Conservation (phyloP, 352 stramenopile species). For the Globisporangium viniferum region DNA sequence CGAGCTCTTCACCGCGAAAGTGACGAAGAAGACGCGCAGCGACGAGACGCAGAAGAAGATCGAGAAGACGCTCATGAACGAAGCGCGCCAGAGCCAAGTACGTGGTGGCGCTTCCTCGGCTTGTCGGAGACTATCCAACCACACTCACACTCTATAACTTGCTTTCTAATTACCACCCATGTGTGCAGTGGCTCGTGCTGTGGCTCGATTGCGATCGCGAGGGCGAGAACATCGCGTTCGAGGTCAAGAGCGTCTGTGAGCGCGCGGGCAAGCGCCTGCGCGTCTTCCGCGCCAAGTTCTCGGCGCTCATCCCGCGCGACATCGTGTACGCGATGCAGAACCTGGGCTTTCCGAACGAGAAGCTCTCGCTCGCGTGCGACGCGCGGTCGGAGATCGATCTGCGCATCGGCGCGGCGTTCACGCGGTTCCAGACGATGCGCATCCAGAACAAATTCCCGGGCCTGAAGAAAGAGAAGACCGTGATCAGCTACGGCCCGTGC, state of each 20-base stretch:
- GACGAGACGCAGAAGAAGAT: slow-evolving; percentile 89
- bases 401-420: slow-evolving; percentile 93
- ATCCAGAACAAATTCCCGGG: slow-evolving; percentile 82
- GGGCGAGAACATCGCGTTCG: slow-evolving; percentile 99
- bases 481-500: slow-evolving; percentile 99
- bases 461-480: slow-evolving; percentile 68
- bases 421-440: slow-evolving; percentile 94
- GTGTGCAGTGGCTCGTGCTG: slow-evolving; percentile 85
- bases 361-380: slow-evolving; percentile 82
- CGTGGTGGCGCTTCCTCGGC: neutral
- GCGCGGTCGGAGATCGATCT: slow-evolving; percentile 95
- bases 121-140: neutral
- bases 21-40: slow-evolving; percentile 78
- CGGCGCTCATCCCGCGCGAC: slow-evolving; percentile 89
- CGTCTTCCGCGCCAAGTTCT: slow-evolving; percentile 91
- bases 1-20: slow-evolving; percentile 91
- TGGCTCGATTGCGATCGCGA: slow-evolving; percentile 99
- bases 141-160: neutral
- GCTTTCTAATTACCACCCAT: slow-evolving; percentile 1
- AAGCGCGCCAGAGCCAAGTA: slow-evolving; percentile 77
- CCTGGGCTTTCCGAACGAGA: slow-evolving; percentile 73
- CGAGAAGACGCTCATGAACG: slow-evolving; percentile 87
- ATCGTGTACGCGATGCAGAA: slow-evolving; percentile 89
- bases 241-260: slow-evolving; percentile 91
- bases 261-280: slow-evolving; percentile 65